Percentiles rank a stretch among this genome's conserved stretches.
Conservation (phyloP, 2,329 filamentous ascomycete genomes). For the Esteya vermicola region DNA sequence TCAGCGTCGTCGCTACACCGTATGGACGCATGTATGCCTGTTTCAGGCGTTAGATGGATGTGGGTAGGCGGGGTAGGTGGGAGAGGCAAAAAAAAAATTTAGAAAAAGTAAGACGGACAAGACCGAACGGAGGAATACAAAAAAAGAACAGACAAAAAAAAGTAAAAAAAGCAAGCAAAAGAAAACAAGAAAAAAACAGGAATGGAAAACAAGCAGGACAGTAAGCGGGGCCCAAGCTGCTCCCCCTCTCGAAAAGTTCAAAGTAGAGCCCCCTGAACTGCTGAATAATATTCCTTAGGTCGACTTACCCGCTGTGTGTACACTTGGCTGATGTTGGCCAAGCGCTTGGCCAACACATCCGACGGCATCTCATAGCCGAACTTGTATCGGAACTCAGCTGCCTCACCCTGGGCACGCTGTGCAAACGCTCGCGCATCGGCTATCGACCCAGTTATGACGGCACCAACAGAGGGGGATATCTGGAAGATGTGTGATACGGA, state of each 20-base stretch:
- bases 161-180: conserved; percentile 16
- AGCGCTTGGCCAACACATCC: conserved; percentile 86
- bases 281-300: too few species aligned
- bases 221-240: too few species aligned
- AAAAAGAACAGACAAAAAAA: too few species aligned
- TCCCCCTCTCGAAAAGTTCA: too few species aligned
- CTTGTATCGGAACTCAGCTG: conserved; percentile 96
- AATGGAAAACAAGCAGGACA: too few species aligned
- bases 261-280: too few species aligned
- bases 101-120: too few species aligned
- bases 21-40: conserved; percentile 94
- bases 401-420: conserved; percentile 84
- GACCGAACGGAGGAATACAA: too few species aligned
- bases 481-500: conserved; percentile 97
- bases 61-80: too few species aligned
- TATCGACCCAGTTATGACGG: conserved; percentile 97
- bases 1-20: conserved; percentile 87
- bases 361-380: conserved; percentile 99
- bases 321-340: conserved; percentile 98
- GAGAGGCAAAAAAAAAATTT: too few species aligned
- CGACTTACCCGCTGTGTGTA: conserved; percentile 83
- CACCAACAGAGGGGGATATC: conserved; percentile 89
- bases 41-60: too few species aligned
- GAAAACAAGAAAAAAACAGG: too few species aligned
- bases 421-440: conserved; percentile 91